phyloP scores from a whole-genome alignment of 1,284 basidiomycete genomes.

The Ceraceosorus guamensis region DNA sequence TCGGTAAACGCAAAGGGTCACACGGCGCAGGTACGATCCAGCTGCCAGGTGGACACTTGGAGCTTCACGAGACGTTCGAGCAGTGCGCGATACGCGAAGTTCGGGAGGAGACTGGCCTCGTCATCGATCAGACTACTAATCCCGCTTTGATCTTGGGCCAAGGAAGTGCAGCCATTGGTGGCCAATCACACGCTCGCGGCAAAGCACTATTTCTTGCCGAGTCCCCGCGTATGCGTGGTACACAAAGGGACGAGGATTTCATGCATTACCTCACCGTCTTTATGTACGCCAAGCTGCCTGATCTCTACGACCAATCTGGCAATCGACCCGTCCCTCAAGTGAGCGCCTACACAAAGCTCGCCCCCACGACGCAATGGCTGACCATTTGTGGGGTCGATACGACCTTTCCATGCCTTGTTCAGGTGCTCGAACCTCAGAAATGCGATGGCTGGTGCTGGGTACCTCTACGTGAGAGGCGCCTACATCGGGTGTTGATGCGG shows the following conservation, averaged over 20 bases:
- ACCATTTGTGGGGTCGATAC: too few species aligned
- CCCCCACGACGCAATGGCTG: too few species aligned
- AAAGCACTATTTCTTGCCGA: background rate
- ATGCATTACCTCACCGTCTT: background rate
- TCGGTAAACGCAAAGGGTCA: background rate
- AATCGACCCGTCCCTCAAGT: too few species aligned
- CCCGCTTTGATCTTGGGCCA: too few species aligned
- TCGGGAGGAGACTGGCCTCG: constrained; percentile 58
- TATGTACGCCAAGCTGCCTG: background rate
- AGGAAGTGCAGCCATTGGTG: too few species aligned
- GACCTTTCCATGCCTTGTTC: background rate
- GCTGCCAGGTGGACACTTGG: constrained; percentile 23
- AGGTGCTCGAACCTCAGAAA: background rate
- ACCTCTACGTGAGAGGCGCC: background rate
- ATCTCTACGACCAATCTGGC: background rate
- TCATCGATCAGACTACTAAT: too few species aligned
- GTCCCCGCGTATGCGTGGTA: background rate
- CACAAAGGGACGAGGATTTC: background rate
- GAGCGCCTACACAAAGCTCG: too few species aligned
- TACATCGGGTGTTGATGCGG: too few species aligned
- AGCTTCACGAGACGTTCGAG: constrained; percentile 56
- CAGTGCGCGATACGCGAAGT: constrained; percentile 57
- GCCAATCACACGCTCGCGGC: too few species aligned
- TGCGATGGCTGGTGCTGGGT: background rate
- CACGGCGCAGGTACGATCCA: constrained; percentile 61